Base-by-base conservation (phyloP, 805 yeast genomes). In the Lachancea kluyveri region DNA sequence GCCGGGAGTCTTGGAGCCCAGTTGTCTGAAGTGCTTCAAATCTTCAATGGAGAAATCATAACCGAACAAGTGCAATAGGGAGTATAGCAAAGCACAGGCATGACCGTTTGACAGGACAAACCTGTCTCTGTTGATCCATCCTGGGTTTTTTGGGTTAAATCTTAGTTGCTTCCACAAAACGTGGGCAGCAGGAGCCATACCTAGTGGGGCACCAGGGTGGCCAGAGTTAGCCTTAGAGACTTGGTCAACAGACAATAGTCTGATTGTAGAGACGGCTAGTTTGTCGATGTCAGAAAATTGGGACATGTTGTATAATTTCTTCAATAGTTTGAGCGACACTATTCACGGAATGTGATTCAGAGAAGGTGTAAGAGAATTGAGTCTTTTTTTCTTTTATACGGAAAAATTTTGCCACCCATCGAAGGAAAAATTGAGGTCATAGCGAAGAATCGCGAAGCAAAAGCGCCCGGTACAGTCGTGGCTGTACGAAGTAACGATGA, bases 131-230 rank as follows among this genome's bases (percentile, higher is more conserved):
- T 84, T 85, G 63, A 84, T 68, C 96, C 95, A 90, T 39, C 73
- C 67, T 44, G 96, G 90, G 74, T 84, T 79, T 67, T 79, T 73
- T 52, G 97, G 94, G 75, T 85, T 86, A 70, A 84, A 76, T 51
- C 67, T 79, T 81, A 88, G 71, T 56, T 74, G 74, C 61, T 77
- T 72, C 51, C 62, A 60, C 77, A 80, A 85, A 36, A 77, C 79
- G 64, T 90, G 96, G 42, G 96, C 95, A 40, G 88, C 79, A 27
- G 96, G 95, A 11, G 98, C 96, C 65, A 90, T 69, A 43, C 97
- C 97, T 75, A 90, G 77, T 53, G 97, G 97, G 33, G 98, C 97
- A 69, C 98, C 98, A 35, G 98, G 98, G 68, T 90, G 98, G 47
- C 98, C 98, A 40, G 95, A 81, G 66, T 90, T 82, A 52, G 96